Conservation (phyloP, 768 basidiomycete genomes). For the Gyrodon lividus region DNA sequence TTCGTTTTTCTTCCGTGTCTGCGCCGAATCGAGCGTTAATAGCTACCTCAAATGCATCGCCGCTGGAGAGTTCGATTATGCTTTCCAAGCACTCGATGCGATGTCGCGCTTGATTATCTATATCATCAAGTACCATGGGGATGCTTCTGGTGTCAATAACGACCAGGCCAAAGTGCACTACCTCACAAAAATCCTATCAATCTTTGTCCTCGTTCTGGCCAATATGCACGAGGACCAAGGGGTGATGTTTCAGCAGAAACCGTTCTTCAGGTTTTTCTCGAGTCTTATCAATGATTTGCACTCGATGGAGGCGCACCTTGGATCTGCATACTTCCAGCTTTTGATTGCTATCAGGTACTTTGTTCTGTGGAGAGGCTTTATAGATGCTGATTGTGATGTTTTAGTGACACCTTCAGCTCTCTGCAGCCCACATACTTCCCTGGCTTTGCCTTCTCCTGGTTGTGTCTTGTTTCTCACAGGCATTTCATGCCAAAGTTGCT, state of each 20-base stretch:
- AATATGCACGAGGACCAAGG: slow-evolving; percentile 95
- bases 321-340: slow-evolving; percentile 86
- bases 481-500: slow-evolving; percentile 97
- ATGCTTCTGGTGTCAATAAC: slow-evolving; percentile 88
- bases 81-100: slow-evolving; percentile 93
- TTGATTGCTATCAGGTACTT: slow-evolving; percentile 82
- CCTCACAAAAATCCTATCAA: slow-evolving; percentile 94
- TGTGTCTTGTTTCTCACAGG: slow-evolving; percentile 92
- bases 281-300: slow-evolving; percentile 92
- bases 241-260: slow-evolving; percentile 89
- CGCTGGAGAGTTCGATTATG: slow-evolving; percentile 67
- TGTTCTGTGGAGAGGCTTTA: not conserved
- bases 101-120: slow-evolving; percentile 93
- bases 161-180: slow-evolving; percentile 97
- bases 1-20: slow-evolving; percentile 97
- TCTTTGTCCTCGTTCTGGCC: slow-evolving; percentile 93
- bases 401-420: slow-evolving; percentile 91
- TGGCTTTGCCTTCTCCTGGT: slow-evolving; percentile 98
- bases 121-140: slow-evolving; percentile 99
- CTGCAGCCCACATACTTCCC: slow-evolving; percentile 96
- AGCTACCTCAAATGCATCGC: slow-evolving; percentile 78
- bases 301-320: slow-evolving; percentile 79
- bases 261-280: slow-evolving; percentile 98
- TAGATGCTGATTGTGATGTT: slow-evolving; percentile 2
- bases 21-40: slow-evolving; percentile 90